A percentile compares a stretch with the other conserved stretches of the same genome.
Conservation (phyloP, 805 yeast genomes). For the Ogataea methanolica region DNA sequence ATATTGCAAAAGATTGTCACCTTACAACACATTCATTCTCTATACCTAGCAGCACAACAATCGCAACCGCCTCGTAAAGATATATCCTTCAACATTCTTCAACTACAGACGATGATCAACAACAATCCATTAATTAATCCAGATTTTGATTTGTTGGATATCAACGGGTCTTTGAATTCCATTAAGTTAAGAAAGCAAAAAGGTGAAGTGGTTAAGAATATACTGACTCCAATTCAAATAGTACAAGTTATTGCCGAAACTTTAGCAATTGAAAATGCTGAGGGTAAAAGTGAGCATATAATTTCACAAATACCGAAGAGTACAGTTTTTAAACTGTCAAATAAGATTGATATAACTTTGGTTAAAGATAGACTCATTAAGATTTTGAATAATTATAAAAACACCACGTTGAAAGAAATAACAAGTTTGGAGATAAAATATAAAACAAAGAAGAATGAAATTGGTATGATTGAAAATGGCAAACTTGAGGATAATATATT, state of each 20-base stretch:
- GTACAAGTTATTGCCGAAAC: constrained; percentile 34
- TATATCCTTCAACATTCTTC: constrained; percentile 33
- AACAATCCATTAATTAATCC: constrained; percentile 33
- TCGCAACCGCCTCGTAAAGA: constrained; percentile 29
- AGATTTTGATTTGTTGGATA: constrained; percentile 30
- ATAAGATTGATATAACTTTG: constrained; percentile 25
- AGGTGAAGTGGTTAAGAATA: constrained; percentile 16
- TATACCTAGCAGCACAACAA: constrained; percentile 31
- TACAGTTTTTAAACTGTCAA: constrained; percentile 29
- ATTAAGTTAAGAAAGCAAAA: constrained; percentile 19
- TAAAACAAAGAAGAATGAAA: constrained; percentile 32
- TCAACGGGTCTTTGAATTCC: constrained; percentile 23
- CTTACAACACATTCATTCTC: constrained; percentile 32
- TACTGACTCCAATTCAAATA: constrained; percentile 30
- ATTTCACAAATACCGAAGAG: constrained; percentile 31
- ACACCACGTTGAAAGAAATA: constrained; percentile 29
- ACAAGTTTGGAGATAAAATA: constrained; percentile 36
- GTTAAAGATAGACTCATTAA: constrained; percentile 32
- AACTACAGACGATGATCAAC: constrained; percentile 32
- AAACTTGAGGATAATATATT: constrained; percentile 33
- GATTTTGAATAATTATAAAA: constrained; percentile 30
- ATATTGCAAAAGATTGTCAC: constrained; percentile 33
- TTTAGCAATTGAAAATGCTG: constrained; percentile 25
- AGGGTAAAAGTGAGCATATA: constrained; percentile 25
- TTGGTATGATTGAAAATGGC: constrained; percentile 38